These are phyloP conservation scores for Aspergillus campestris DNA, from an alignment of 495 filamentous ascomycete species.

Conservation along the genomic window DNA sequence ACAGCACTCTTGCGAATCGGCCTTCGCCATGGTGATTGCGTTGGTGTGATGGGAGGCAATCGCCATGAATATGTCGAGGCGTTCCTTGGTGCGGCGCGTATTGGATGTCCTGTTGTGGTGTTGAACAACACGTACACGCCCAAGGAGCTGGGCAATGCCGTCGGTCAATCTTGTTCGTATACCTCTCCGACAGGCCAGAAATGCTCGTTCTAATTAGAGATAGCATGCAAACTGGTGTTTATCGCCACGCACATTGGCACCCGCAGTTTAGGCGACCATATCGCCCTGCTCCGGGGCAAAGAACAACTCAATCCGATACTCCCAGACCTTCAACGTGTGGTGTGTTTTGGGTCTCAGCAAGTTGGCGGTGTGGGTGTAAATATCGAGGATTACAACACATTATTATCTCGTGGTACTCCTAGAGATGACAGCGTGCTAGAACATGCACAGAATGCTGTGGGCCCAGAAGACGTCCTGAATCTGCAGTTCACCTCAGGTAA, in stretches of 20 bases:
- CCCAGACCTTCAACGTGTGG: constrained; percentile 9
- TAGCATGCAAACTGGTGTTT: constrained; percentile 15
- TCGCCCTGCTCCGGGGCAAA: constrained; percentile 1
- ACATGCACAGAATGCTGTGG: constrained; percentile 22
- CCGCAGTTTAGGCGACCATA: constrained; percentile 5
- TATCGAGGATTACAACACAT: no score
- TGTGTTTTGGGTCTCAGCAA: constrained; percentile 5
- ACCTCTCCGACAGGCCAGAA: not conserved
- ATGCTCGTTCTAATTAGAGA: no score
- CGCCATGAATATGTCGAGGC: constrained; percentile 18
- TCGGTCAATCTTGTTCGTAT: constrained; percentile 10
- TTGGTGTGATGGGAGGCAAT: constrained; percentile 21
- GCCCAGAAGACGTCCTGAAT: constrained; percentile 61
- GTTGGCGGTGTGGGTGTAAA: not conserved
- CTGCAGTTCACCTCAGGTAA: constrained; percentile 88
- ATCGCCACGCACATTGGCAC: constrained; percentile 7
- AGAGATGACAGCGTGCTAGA: constrained; percentile 3
- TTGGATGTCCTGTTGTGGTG: constrained; percentile 19
- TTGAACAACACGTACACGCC: constrained; percentile 22
- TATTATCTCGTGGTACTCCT: not conserved
- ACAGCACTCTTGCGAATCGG: constrained; percentile 14
- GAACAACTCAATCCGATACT: not conserved
- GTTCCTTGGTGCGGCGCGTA: constrained; percentile 13
- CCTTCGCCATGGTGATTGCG: constrained; percentile 12
- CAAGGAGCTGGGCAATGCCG: constrained; percentile 12